phyloP scores from a whole-genome alignment of 129 eudicot genomes.

The Helianthus tuberosus region DNA sequence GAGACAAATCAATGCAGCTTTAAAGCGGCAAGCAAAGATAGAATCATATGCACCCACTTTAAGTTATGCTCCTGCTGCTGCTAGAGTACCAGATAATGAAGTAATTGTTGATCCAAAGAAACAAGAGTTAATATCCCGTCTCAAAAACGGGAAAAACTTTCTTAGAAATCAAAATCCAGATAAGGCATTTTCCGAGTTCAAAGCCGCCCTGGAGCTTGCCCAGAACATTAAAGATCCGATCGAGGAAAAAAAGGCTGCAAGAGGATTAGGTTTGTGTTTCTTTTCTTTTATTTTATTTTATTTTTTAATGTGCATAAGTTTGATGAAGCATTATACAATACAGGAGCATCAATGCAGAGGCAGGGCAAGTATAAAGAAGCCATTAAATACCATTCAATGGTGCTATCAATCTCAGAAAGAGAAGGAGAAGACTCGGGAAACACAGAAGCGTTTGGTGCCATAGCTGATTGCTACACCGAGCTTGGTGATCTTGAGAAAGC shows the following conservation, averaged over 20 bases:
- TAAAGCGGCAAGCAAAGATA: constrained; percentile 97
- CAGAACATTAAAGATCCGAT: constrained; percentile 72
- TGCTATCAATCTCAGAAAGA: constrained; percentile 75
- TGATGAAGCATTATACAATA: constrained; percentile 10
- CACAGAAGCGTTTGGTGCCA: constrained; percentile 96
- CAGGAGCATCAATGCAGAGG: constrained; percentile 97
- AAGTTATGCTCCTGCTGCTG: constrained; percentile 91
- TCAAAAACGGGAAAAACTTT: constrained; percentile 82
- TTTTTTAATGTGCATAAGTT: neutral
- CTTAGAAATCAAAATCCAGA: constrained; percentile 85
- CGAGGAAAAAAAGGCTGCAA: constrained; percentile 96
- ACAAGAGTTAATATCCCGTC: constrained; percentile 63
- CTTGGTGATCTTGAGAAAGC: constrained; percentile 92
- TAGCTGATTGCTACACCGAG: constrained; percentile 98
- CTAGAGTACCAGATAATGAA: constrained; percentile 68
- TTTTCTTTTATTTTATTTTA: neutral
- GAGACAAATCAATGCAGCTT: constrained; percentile 91
- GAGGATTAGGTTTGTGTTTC: constrained; percentile 76
- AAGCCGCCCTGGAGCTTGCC: constrained; percentile 83
- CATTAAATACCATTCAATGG: constrained; percentile 87
- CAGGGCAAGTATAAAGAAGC: constrained; percentile 93
- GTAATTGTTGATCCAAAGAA: constrained; percentile 87
- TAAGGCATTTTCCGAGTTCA: constrained; percentile 78
- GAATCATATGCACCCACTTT: constrained; percentile 94
- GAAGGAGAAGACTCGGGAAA: constrained; percentile 90